Base-by-base conservation (phyloP, 2,329 filamentous ascomycete genomes). In the Blastomyces parvus region DNA sequence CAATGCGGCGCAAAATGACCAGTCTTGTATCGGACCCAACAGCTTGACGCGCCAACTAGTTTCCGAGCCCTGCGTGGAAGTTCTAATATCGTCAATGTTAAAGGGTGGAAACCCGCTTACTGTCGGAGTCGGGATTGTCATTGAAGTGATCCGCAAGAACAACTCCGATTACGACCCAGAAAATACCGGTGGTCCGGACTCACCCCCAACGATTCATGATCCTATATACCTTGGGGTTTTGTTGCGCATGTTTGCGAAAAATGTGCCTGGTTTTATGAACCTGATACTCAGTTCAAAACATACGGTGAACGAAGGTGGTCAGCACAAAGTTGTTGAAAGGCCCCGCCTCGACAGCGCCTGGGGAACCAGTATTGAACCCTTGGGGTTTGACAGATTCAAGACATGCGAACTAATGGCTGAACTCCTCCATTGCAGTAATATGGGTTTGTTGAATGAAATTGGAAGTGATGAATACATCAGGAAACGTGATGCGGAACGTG, bases 371-470 rank as follows among this genome's bases (percentile, higher is more conserved):
- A 92, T 99, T 61, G 91, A 97, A 75, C 93, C 94, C 3, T 83
- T 99, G 11, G 94, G 94, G 2, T 99, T 99, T 72, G 94, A 99
- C 76, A 84, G 94, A 25, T 99, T 99, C 81, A 99, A 99, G 81
- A 97, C 94, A 0, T 99, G 94, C 75, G 94, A 99, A 77, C 82
- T 99, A 64, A 97, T 99, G 94, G 94, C 94, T 0, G 94, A 99
- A 76, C 81, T 99, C 55, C 79, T 99, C 48, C 94, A 99, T 76
- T 99, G 94, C 77, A 97, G 93, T 74, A 99, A 99, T 74, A 99
- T 99, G 94, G 92, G 90, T 6, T 80, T 99, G 44, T 80, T 99
- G 67, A 99, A 99, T 72, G 92, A 97, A 73, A 81, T 86, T 11
- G 94, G 93, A 40, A 92, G 91, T 13, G 92, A 99, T 73, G 87